Base-by-base conservation (phyloP, 352 stramenopile genomes). In the Pilasporangium apinafurcum region DNA sequence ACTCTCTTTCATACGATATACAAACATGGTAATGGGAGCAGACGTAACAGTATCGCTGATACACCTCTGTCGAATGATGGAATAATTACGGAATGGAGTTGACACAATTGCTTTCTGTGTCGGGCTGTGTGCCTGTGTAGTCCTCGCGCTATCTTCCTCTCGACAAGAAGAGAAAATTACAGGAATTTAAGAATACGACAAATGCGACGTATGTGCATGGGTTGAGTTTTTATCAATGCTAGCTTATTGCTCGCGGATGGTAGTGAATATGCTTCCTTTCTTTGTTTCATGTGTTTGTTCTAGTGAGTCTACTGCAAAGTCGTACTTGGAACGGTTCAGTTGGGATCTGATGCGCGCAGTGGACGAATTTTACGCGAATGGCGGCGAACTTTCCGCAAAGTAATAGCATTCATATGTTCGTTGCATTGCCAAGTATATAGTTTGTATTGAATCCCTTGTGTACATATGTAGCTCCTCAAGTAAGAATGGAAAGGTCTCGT, bases 261-360 rank as follows among this genome's bases (percentile, higher is more conserved):
- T 16, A 16, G 13, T 10, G n/a, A 13, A 4, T n/a, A 24, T 42
- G 14, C 3, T 14, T 8, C 5, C 7, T 26, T 3, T 34, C 25
- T 16, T 8, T 40, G 28, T 17, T 17, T 32, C n/a, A 8, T 13
- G 21, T 18, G 8, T 14, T 33, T 22, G 10, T 7, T 37, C 27
- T 18, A 91, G 78, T 25, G 75, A 91, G n/a, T 60, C 52, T 21
- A 81, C 69, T 29, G 78, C 78, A 46, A 69, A 68, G 37, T 83
- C 68, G 47, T 91, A 88, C 47, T 53, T 88, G 3, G 73, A 86
- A 54, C 76, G 71, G 47, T 86, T 86, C 55, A 86, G 74, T 46
- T 91, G 78, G 78, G 74, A 88, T 39, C 46, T 91, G 22, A 75
- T 81, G 73, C 73, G 70, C 16, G 78, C 78, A 3, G 75, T 91